Evolutionary conservation across 768 basidiomycete species (phyloP), one percentile per base, ranked within the genome.

Genomic region (Panellus pusillus): DNA sequence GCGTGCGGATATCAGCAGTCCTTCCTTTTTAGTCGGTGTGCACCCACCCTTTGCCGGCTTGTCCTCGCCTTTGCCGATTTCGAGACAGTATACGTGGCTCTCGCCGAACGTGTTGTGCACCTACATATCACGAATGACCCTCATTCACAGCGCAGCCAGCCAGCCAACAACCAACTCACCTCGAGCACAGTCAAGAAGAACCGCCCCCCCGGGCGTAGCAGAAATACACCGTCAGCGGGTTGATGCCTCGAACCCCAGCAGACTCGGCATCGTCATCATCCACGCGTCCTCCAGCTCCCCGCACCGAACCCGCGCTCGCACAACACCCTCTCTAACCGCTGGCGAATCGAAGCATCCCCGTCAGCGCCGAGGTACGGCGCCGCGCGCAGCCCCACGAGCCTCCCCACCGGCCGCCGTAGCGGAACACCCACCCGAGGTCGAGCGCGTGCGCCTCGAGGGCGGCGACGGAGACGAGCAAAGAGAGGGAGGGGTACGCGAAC

Each of bases 61-160:
- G 51, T 84, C 82, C 64, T 84, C 81, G 28, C 70, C 66, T 12
- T 64, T 63, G 12, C 74, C 78, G 0, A 74, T 55, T 50, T 79
- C 70, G 0, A 89, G 71, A 19, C 84, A 69, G 59, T 87, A 78
- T 6, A 81, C 72, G 64, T 87, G 85, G 51, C 78, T 77, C 67
- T 89, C 86, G 6, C 83, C 84, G 62, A 89, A 89, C 0, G 86
- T 88, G 63, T 88, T 89, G 62, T 89, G 87, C 8, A 84, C 77
- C 83, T 84, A 47, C 9, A 50, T n/a, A n/a, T n/a, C 47, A 18
- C 15, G 41, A 50, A 28, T 50, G 27, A 41, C 28, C 37, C 42
- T n/a, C 14, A 47, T 24, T 24, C 24, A 24, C 3, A 24, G 6
- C 2, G 24, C 24, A 24, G 24, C n/a, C n/a, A 37, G 11, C 12